A percentile compares a stretch with the other conserved stretches of the same genome.
phyloP scores from a whole-genome alignment of 352 stramenopile species.

The Pythium insidiosum region DNA sequence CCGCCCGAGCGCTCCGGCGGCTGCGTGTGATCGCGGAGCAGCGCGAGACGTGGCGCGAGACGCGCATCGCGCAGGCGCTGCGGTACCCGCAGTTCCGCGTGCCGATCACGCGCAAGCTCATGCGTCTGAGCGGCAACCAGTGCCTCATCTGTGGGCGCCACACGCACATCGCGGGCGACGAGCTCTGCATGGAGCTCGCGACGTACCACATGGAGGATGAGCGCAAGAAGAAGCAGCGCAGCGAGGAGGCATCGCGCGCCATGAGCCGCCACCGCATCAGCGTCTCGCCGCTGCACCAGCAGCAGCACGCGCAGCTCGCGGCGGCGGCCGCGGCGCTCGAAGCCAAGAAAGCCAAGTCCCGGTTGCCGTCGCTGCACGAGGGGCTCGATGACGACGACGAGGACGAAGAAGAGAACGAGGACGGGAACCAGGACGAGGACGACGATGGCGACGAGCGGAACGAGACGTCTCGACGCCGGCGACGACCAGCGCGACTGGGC shows the following conservation, averaged over 20 bases:
- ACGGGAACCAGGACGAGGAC: conserved; percentile 4
- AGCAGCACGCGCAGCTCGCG: conserved; percentile 1
- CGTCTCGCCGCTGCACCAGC: conserved; percentile 11
- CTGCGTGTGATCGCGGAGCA: conserved; percentile 44
- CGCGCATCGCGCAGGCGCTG: conserved; percentile 59
- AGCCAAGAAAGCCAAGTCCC: background rate
- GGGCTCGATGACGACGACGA: conserved; percentile 5
- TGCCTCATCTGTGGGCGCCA: conserved; percentile 67
- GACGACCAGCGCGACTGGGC: conserved; percentile 21
- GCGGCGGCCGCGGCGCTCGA: conserved; percentile 1
- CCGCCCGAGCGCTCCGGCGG: conserved; percentile 25
- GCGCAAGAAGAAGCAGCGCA: conserved; percentile 39
- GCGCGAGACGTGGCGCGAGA: conserved; percentile 68
- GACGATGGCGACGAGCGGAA: background rate
- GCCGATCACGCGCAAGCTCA: conserved; percentile 76
- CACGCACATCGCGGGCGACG: conserved; percentile 67
- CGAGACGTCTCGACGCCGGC: no score
- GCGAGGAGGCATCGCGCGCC: conserved; percentile 24
- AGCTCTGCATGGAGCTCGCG: conserved; percentile 72
- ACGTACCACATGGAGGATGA: conserved; percentile 62
- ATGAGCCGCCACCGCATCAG: conserved; percentile 49
- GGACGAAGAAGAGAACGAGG: conserved; percentile 2
- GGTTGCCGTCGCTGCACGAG: conserved; percentile 23
- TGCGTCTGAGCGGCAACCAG: conserved; percentile 71
- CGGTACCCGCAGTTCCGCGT: conserved; percentile 60